phyloP scores from a whole-genome alignment of 2,329 filamentous ascomycete genomes.

The Dactylellina sp. region DNA sequence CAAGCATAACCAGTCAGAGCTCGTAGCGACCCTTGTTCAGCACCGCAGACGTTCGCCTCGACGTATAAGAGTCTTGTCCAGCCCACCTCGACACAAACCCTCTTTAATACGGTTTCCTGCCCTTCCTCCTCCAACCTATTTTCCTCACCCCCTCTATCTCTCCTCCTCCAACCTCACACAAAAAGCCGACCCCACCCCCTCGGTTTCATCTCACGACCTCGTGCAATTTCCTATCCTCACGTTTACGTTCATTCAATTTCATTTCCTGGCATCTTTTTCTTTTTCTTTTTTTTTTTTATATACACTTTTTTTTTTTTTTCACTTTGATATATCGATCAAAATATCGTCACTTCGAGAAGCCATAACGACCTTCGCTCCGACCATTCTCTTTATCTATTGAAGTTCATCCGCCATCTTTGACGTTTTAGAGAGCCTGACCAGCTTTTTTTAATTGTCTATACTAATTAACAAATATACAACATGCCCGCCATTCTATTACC shows the following conservation, averaged over 20 bases:
- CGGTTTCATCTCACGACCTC: constrained; percentile 68
- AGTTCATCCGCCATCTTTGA: constrained; percentile 47
- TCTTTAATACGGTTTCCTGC: constrained; percentile 67
- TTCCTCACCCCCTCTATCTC: constrained; percentile 68
- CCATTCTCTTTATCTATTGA: constrained; percentile 60
- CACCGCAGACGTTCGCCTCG: constrained; percentile 51
- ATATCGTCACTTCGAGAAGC: constrained; percentile 57
- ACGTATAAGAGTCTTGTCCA: constrained; percentile 55
- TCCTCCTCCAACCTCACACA: constrained; percentile 67
- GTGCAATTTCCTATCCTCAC: constrained; percentile 66
- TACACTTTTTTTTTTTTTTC: constrained; percentile 44
- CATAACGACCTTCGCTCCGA: constrained; percentile 57
- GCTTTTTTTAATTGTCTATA: constrained; percentile 52
- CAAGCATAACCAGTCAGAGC: constrained; percentile 48
- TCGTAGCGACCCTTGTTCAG: constrained; percentile 55
- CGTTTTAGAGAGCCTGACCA: constrained; percentile 43
- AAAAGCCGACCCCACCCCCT: constrained; percentile 72
- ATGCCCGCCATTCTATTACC: constrained; percentile 96
- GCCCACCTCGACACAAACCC: constrained; percentile 60
- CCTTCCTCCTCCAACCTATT: constrained; percentile 69
- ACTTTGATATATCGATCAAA: constrained; percentile 57
- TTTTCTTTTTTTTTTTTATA: constrained; percentile 63
- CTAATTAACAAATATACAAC: constrained; percentile 62
- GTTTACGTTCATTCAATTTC: constrained; percentile 56
- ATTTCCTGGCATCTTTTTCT: constrained; percentile 62